Conservation (phyloP, 2,329 filamentous ascomycete genomes). For the Sclerotinia trifoliorum region DNA sequence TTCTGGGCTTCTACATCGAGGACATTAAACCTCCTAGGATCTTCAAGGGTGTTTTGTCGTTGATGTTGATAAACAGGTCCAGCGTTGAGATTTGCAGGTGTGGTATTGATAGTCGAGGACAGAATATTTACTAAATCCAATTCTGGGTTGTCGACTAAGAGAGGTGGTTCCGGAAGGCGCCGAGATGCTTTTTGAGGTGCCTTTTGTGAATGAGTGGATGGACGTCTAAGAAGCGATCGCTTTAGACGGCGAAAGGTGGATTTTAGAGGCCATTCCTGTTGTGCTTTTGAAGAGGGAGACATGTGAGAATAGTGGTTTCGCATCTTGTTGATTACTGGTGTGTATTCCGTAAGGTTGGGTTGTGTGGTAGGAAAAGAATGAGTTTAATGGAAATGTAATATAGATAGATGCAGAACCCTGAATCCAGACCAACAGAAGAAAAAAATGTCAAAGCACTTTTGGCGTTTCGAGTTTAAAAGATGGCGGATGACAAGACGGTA, state of each 20-base stretch:
- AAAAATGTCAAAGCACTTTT: conserved; percentile 5
- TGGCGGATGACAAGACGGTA: not conserved
- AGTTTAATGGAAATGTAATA: not conserved
- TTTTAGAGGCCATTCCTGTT: not conserved
- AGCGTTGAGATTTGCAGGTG: not conserved
- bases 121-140: not conserved
- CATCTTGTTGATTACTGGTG: not conserved
- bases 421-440: not conserved
- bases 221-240: not conserved
- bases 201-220: not conserved
- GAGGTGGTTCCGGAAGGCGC: not conserved
- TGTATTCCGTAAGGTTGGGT: too few species aligned
- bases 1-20: not conserved
- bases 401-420: not conserved
- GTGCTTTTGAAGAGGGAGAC: too few species aligned
- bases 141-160: not conserved
- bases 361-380: not conserved
- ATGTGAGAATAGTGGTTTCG: not conserved
- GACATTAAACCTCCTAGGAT: conserved; percentile 13
- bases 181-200: not conserved
- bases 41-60: conserved; percentile 6
- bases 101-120: conserved; percentile 6
- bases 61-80: not conserved
- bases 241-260: not conserved
- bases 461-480: conserved; percentile 1